Percentiles rank a stretch among this genome's conserved stretches.
phyloP scores from a whole-genome alignment of 495 filamentous ascomycete genomes.

The Saxophila tyrrhenica region DNA sequence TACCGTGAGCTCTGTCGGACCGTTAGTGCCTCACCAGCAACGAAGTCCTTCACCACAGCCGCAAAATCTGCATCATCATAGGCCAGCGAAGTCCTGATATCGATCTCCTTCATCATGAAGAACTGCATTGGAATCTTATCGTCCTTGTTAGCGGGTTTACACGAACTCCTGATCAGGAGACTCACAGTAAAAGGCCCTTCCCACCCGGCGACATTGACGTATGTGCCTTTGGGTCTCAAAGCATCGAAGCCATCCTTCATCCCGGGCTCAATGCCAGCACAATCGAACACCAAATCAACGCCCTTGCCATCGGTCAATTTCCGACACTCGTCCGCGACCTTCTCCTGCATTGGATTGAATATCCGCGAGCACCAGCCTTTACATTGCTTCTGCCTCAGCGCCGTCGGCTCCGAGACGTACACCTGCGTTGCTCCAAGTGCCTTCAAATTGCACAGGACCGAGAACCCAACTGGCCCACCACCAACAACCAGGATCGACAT shows the following conservation, averaged over 20 bases:
- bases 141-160: too few relatives aligned
- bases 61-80: slow-evolving; percentile 24
- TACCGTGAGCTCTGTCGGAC: too few relatives aligned
- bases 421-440: slow-evolving; percentile 15
- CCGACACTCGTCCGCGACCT: slow-evolving; percentile 20
- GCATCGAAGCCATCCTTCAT: slow-evolving; percentile 23
- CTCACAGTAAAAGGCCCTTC: slow-evolving; percentile 15
- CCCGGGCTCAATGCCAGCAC: slow-evolving; percentile 18
- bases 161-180: background rate
- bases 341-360: slow-evolving; percentile 19
- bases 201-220: slow-evolving; percentile 25
- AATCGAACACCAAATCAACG: slow-evolving; percentile 24
- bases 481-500: slow-evolving; percentile 16
- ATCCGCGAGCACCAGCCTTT: slow-evolving; percentile 14
- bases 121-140: slow-evolving; percentile 6
- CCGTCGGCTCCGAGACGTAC: slow-evolving; percentile 22
- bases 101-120: slow-evolving; percentile 23
- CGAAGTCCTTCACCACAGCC: slow-evolving; percentile 22
- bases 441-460: slow-evolving; percentile 12
- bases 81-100: slow-evolving; percentile 18
- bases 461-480: slow-evolving; percentile 18
- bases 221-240: slow-evolving; percentile 18
- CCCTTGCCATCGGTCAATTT: slow-evolving; percentile 19
- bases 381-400: slow-evolving; percentile 17
- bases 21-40: slow-evolving; percentile 21